Evolutionary conservation across 495 filamentous ascomycete species (phyloP), one percentile per base, ranked within the genome.

Genomic region (Friedmanniomyces endolithicus): DNA sequence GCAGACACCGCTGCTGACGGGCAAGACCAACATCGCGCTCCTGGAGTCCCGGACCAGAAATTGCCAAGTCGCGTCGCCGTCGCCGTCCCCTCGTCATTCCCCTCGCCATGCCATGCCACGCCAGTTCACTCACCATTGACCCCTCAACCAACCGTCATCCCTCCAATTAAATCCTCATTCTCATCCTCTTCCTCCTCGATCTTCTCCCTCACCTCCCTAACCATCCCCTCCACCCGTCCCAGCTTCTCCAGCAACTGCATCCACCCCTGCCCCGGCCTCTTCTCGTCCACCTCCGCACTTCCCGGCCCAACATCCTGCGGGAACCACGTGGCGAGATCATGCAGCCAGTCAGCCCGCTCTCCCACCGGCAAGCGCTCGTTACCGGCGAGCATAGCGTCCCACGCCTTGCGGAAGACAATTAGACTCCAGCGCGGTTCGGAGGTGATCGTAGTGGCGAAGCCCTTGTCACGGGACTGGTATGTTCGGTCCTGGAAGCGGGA

Each of bases 381-480:
- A 29, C 44, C 11, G 6, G 39, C 33, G 4, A 65, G 49, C 43
- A 46, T 45, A 16, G 17, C 49, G 25, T 62, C 55, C 63, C 63
- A 65, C 17, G 41, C 53, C 1, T 50, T 40, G 24, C 58, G 50
- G 27, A 23, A 58, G 0, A 65, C 45, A n/a, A 29, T 51, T 3
- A 65, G n/a, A 34, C 44, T 57, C 61, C 61, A 65, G 20, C 61
- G 59, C 24, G 63, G 61, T 44, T 65, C 61, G 34, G 56, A 41
- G 4, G 57, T 24, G 25, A 20, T 47, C 17, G 43, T 6, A 8
- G 20, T 14, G 2, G 14, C 40, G 2, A 20, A 20, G 12, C 20
- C 9, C 2, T 48, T 23, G 16, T 0, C 11, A 8, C 31, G 25
- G 14, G 29, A 33, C 24, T 17, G 23, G 24, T 22, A 50, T 17